These are phyloP conservation scores for Sanghuangporus sanghuang DNA, from an alignment of 1,284 basidiomycete genomes.

Conservation along the genomic window DNA sequence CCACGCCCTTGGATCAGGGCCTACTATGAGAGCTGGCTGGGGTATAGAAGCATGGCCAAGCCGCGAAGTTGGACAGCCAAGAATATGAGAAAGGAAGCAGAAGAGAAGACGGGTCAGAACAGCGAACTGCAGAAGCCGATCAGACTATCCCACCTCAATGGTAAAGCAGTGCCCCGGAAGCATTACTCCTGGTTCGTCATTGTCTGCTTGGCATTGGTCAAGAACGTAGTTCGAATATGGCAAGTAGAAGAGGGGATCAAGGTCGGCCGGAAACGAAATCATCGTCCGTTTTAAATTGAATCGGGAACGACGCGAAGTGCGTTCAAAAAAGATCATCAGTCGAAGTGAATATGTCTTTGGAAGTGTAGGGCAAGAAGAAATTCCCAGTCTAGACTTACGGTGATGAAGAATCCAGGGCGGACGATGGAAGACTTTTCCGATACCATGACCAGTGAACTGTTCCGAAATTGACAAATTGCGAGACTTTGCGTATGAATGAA, in stretches of 20 bases:
- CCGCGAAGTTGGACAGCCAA: background rate
- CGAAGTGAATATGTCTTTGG: background rate
- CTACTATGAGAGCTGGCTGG: slow-evolving; percentile 76
- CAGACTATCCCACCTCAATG: slow-evolving; percentile 55
- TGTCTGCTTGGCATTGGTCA: slow-evolving; percentile 40
- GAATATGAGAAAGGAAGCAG: background rate
- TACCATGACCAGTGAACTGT: slow-evolving; percentile 83
- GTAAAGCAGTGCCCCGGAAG: slow-evolving; percentile 83
- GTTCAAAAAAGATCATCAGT: background rate
- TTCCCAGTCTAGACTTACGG: slow-evolving; percentile 31
- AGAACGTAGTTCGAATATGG: background rate
- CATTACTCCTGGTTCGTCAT: slow-evolving; percentile 78
- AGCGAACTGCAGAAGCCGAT: background rate
- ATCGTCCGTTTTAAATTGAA: background rate
- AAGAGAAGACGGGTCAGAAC: background rate
- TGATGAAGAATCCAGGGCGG: slow-evolving; percentile 83
- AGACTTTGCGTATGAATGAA: slow-evolving; percentile 50
- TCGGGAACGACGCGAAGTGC: background rate
- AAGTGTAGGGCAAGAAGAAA: background rate
- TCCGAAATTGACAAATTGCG: slow-evolving; percentile 60
- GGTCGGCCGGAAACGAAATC: background rate
- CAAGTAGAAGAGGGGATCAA: background rate
- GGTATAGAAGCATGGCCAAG: background rate
- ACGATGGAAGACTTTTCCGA: slow-evolving; percentile 79
- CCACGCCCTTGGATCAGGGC: slow-evolving; percentile 57